Percentiles rank a stretch among this genome's conserved stretches.
These are phyloP conservation scores for Phialophora expanda DNA, from an alignment of 2,329 filamentous ascomycete species.

Conservation along the genomic window DNA sequence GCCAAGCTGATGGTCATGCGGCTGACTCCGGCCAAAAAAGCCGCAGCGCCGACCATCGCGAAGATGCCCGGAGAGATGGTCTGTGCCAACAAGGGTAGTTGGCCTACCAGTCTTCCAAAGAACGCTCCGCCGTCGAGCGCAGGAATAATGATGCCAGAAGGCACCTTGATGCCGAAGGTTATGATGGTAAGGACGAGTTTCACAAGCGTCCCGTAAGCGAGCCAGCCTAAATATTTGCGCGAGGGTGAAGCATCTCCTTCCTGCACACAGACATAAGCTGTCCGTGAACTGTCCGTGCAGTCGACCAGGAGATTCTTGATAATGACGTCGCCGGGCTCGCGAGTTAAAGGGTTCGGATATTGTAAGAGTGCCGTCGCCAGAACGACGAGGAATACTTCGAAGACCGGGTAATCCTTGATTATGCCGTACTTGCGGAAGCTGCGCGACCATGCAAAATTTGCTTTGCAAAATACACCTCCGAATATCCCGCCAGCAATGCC, in stretches of 20 bases:
- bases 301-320: slow-evolving; percentile 64
- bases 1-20: slow-evolving; percentile 64
- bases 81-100: slow-evolving; percentile 58
- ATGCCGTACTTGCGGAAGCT: slow-evolving; percentile 58
- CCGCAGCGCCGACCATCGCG: slow-evolving; percentile 65
- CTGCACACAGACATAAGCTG: slow-evolving; percentile 59
- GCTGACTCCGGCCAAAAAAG: slow-evolving; percentile 63
- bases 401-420: slow-evolving; percentile 62
- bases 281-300: slow-evolving; percentile 49
- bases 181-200: slow-evolving; percentile 64
- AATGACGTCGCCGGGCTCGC: slow-evolving; percentile 61
- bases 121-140: slow-evolving; percentile 63
- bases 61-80: slow-evolving; percentile 63
- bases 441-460: slow-evolving; percentile 63
- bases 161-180: slow-evolving; percentile 66
- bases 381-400: slow-evolving; percentile 62
- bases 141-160: slow-evolving; percentile 66
- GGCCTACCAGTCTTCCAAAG: slow-evolving; percentile 61
- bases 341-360: slow-evolving; percentile 61
- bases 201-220: slow-evolving; percentile 59
- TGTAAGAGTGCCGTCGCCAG: slow-evolving; percentile 60
- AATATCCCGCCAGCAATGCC: slow-evolving; percentile 64
- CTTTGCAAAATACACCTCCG: slow-evolving; percentile 63
- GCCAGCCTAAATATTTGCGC: slow-evolving; percentile 57
- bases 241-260: slow-evolving; percentile 44